These are phyloP conservation scores for Fusarium palustre DNA, from an alignment of 2,329 filamentous ascomycete species.

Conservation along the genomic window DNA sequence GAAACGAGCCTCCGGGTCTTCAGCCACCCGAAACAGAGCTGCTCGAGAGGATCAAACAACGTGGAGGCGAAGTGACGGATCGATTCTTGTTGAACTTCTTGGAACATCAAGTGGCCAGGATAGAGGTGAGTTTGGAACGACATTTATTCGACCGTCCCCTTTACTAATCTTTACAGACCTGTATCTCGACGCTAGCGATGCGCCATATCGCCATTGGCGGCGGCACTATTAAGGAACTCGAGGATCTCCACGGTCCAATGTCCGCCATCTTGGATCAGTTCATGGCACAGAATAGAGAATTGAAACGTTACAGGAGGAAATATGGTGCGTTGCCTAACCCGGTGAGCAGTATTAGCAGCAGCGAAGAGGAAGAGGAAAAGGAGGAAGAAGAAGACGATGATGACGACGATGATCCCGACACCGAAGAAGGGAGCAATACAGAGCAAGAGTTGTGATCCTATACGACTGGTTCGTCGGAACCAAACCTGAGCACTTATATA, in stretches of 20 bases:
- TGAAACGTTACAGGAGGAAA: conserved; percentile 69
- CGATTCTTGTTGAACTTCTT: conserved; percentile 88
- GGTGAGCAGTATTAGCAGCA: conserved; percentile 32
- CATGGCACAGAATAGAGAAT: conserved; percentile 70
- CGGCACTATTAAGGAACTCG: conserved; percentile 69
- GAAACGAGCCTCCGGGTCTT: conserved; percentile 69
- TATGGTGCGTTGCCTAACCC: conserved; percentile 59
- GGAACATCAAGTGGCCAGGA: conserved; percentile 93
- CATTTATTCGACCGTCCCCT: conserved; percentile 43
- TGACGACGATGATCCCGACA: conserved; percentile 42
- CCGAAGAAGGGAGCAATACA: conserved; percentile 47
- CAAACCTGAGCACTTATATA: conserved; percentile 29
- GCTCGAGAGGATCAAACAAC: conserved; percentile 73
- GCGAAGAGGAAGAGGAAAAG: conserved; percentile 22
- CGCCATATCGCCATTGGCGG: conserved; percentile 83
- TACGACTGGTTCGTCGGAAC: conserved; percentile 3
- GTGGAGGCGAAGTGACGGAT: conserved; percentile 89
- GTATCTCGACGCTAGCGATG: conserved; percentile 80
- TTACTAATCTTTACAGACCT: conserved; percentile 68
- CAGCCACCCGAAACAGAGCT: conserved; percentile 86
- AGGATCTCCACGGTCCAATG: conserved; percentile 84
- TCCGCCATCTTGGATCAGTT: conserved; percentile 74
- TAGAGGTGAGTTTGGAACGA: conserved; percentile 89
- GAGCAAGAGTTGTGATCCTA: conserved; percentile 44
- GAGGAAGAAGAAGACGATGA: conserved; percentile 25